A percentile compares a stretch with the other conserved stretches of the same genome.
Evolutionary conservation across 805 yeast genomes (phyloP).

Genomic region (Maudiozyma serrabonitensis): DNA sequence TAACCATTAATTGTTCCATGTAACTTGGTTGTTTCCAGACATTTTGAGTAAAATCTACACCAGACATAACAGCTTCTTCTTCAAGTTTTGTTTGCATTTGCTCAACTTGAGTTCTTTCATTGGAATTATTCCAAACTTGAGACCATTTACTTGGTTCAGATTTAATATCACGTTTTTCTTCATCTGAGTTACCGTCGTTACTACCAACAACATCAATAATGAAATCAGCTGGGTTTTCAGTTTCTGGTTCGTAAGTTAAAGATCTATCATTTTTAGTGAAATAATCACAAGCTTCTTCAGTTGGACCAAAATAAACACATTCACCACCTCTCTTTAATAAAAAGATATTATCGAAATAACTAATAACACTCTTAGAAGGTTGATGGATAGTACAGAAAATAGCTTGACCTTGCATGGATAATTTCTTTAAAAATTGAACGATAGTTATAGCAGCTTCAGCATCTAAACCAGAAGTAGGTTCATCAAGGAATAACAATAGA

Average conservation of each 20-base stretch:
- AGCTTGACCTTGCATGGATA: constrained; percentile 47
- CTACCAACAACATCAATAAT: constrained; percentile 58
- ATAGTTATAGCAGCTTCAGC: constrained; percentile 54
- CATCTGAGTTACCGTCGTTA: constrained; percentile 34
- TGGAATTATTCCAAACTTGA: constrained; percentile 16
- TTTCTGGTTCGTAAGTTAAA: constrained; percentile 38
- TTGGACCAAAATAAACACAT: constrained; percentile 66
- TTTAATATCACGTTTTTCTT: not conserved
- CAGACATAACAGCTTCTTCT: constrained; percentile 11
- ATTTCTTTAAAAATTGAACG: constrained; percentile 39
- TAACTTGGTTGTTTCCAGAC: constrained; percentile 33
- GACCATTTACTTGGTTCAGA: constrained; percentile 9
- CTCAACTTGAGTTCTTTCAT: constrained; percentile 6
- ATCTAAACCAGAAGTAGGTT: constrained; percentile 53
- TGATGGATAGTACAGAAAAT: constrained; percentile 58
- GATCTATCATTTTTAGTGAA: constrained; percentile 49
- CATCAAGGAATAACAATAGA: constrained; percentile 46
- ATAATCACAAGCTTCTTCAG: constrained; percentile 45
- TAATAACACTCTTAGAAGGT: constrained; percentile 52
- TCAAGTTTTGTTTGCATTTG: constrained; percentile 9
- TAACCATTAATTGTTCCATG: constrained; percentile 34
- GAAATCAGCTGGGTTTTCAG: constrained; percentile 70
- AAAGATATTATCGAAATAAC: constrained; percentile 50
- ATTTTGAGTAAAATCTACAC: constrained; percentile 11
- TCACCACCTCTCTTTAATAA: constrained; percentile 61